These are phyloP conservation scores for Metarhizium guizhouense DNA, from an alignment of 2,329 filamentous ascomycete genomes.

Conservation along the genomic window DNA sequence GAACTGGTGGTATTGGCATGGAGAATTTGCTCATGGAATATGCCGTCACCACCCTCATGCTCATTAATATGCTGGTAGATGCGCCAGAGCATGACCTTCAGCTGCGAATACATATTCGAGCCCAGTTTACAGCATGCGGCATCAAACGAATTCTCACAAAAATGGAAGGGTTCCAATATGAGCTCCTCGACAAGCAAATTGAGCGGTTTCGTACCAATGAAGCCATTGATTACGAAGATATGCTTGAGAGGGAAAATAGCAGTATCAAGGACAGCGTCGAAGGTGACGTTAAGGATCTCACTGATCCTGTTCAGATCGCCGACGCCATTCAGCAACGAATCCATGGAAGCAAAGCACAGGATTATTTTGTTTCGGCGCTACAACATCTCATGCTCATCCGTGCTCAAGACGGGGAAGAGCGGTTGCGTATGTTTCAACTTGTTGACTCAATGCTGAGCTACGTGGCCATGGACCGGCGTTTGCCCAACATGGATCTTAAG, in stretches of 20 bases:
- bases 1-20: conserved; percentile 94
- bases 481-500: conserved; percentile 96
- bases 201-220: conserved; percentile 90
- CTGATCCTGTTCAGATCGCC: conserved; percentile 84
- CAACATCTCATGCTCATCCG: conserved; percentile 91
- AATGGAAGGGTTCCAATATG: conserved; percentile 98
- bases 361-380: conserved; percentile 92
- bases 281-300: conserved; percentile 82
- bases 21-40: conserved; percentile 99
- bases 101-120: conserved; percentile 85
- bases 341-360: conserved; percentile 74
- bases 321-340: conserved; percentile 86
- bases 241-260: conserved; percentile 82
- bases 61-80: conserved; percentile 95
- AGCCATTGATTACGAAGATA: conserved; percentile 96
- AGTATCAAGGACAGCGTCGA: conserved; percentile 85
- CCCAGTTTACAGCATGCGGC: conserved; percentile 91
- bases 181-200: conserved; percentile 96
- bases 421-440: conserved; percentile 90
- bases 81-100: conserved; percentile 83
- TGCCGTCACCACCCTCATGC: conserved; percentile 83
- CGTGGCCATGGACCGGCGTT: conserved; percentile 91
- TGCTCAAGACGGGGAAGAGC: conserved; percentile 85
- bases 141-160: conserved; percentile 90
- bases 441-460: conserved; percentile 99